These are phyloP conservation scores for Haematococcus sp. DNA, from an alignment of 139 green algal species.

Conservation along the genomic window DNA sequence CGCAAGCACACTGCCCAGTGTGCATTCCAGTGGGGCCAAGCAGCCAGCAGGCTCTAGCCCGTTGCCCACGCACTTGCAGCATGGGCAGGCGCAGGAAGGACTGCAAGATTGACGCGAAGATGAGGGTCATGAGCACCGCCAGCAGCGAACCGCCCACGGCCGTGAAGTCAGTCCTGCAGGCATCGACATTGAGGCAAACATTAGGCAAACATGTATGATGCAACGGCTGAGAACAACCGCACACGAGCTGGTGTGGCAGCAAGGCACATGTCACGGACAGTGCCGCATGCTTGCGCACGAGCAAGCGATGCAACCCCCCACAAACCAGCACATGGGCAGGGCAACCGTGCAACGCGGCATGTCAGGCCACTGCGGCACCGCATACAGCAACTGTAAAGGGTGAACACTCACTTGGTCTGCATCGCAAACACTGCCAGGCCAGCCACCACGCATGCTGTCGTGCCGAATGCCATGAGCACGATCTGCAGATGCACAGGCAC, in stretches of 20 bases:
- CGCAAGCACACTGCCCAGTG: background rate
- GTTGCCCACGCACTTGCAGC: conserved; percentile 2
- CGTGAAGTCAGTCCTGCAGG: conserved; percentile 26
- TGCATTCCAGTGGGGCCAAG: too few relatives aligned
- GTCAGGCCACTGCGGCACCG: too few relatives aligned
- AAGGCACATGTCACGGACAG: too few relatives aligned
- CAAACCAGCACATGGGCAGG: too few relatives aligned
- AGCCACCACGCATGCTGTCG: conserved; percentile 19
- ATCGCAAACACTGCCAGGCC: conserved; percentile 22
- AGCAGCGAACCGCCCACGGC: conserved; percentile 13
- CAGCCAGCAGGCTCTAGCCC: background rate
- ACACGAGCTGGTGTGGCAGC: too few relatives aligned
- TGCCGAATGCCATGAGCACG: conserved; percentile 20
- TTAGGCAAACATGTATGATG: too few relatives aligned
- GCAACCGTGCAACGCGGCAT: too few relatives aligned
- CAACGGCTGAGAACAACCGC: too few relatives aligned
- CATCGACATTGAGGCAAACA: background rate
- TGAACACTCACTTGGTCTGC: conserved; percentile 28
- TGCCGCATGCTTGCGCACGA: too few relatives aligned
- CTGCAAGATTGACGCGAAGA: conserved; percentile 22
- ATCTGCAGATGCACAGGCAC: background rate
- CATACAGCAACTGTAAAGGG: too few relatives aligned
- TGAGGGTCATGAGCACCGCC: conserved; percentile 1
- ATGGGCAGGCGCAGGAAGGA: conserved; percentile 13
- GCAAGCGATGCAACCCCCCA: too few relatives aligned